These are phyloP conservation scores for Alternaria atra DNA, from an alignment of 2,329 filamentous ascomycete species.

Conservation along the genomic window DNA sequence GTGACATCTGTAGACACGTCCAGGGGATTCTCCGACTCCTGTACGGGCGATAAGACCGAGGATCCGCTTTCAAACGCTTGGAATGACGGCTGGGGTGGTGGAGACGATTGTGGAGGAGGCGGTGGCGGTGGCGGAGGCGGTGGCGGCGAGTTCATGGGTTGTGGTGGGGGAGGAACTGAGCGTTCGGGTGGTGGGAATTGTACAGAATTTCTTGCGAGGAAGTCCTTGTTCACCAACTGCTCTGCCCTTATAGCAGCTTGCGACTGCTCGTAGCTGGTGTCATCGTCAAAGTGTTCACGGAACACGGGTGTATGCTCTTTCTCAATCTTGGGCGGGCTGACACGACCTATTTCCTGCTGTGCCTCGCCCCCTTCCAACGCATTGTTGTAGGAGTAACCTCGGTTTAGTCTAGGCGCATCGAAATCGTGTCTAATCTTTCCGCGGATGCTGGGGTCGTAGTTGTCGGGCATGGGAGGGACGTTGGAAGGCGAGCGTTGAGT, in stretches of 20 bases:
- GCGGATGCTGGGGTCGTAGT: conserved; percentile 70
- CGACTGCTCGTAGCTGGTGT: conserved; percentile 52
- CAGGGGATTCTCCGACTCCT: conserved; percentile 41
- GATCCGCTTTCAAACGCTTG: conserved; percentile 31
- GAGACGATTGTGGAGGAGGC: conserved; percentile 13
- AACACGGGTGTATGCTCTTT: conserved; percentile 66
- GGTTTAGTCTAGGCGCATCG: conserved; percentile 64
- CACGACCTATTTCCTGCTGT: conserved; percentile 32
- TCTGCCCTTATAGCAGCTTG: conserved; percentile 58
- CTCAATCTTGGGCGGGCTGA: conserved; percentile 49
- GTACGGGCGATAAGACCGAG: conserved; percentile 45
- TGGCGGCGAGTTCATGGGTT: conserved; percentile 27
- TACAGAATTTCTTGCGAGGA: conserved; percentile 55
- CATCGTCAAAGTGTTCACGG: conserved; percentile 68
- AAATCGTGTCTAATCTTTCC: conserved; percentile 72
- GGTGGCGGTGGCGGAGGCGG: conserved; percentile 16
- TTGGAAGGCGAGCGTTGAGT: conserved; percentile 56
- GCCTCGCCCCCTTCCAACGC: conserved; percentile 32
- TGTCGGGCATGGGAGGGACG: conserved; percentile 63
- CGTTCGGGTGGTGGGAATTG: conserved; percentile 40
- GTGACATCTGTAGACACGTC: conserved; percentile 37
- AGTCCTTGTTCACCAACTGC: conserved; percentile 58
- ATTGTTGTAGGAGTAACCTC: conserved; percentile 51
- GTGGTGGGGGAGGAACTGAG: conserved; percentile 27
- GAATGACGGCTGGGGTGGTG: conserved; percentile 30